phyloP scores from a whole-genome alignment of 495 filamentous ascomycete genomes.

The Hyaloscypha bicolor region DNA sequence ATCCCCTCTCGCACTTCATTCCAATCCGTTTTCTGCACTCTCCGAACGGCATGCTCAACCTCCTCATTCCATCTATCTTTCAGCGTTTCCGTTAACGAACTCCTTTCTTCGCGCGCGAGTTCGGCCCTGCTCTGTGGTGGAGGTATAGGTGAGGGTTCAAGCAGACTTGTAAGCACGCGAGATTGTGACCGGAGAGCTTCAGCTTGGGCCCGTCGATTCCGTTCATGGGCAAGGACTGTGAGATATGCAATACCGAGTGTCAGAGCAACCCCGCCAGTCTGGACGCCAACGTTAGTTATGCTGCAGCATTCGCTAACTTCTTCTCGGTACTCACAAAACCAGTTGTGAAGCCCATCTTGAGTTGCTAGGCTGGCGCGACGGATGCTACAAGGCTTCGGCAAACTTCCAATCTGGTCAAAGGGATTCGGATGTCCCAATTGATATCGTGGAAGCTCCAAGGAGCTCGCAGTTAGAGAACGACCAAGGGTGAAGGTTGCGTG shows the following conservation, averaged over 20 bases:
- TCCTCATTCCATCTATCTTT: constrained; percentile 85
- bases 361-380: constrained; percentile 20
- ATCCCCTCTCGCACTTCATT: constrained; percentile 56
- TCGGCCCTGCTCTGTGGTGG: constrained; percentile 46
- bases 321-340: constrained; percentile 69
- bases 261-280: constrained; percentile 85
- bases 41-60: constrained; percentile 65
- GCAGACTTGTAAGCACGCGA: constrained; percentile 57
- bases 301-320: constrained; percentile 21
- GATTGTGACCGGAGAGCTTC: constrained; percentile 71
- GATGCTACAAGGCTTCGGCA: not conserved
- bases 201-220: constrained; percentile 70
- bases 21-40: constrained; percentile 69
- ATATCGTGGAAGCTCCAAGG: constrained; percentile 17
- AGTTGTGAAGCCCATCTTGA: constrained; percentile 71
- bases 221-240: constrained; percentile 70
- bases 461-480: constrained; percentile 9
- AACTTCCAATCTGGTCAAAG: constrained; percentile 11
- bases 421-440: constrained; percentile 17
- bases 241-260: constrained; percentile 84
- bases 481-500: constrained; percentile 8
- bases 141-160: constrained; percentile 40
- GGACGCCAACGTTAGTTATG: constrained; percentile 21
- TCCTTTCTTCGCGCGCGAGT: constrained; percentile 38
- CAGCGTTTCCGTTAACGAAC: constrained; percentile 59